Evolutionary conservation across 208 protist species (phyloP).

Genomic region (Leishmania gerbilli): DNA sequence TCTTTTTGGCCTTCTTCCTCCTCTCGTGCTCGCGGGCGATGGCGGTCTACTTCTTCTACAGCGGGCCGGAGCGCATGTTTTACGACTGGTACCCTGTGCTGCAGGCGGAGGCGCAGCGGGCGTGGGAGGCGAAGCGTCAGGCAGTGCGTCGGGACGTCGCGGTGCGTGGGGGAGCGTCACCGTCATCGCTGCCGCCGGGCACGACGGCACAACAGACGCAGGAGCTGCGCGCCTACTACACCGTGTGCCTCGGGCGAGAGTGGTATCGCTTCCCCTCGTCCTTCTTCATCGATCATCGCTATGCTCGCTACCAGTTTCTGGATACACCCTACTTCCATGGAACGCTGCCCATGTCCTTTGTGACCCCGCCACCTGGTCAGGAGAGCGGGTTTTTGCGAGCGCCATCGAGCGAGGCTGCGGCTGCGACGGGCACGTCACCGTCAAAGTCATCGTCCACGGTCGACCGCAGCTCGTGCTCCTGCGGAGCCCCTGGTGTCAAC

Average conservation of each 20-base stretch:
- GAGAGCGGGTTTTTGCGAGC: slow-evolving; percentile 13
- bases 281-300: slow-evolving; percentile 81
- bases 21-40: slow-evolving; percentile 69
- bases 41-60: slow-evolving; percentile 76
- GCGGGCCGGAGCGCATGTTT: slow-evolving; percentile 63
- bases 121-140: slow-evolving; percentile 6
- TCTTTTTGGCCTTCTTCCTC: slow-evolving; percentile 54
- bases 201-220: slow-evolving; percentile 12
- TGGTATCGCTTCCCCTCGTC: slow-evolving; percentile 95
- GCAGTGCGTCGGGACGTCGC: not conserved
- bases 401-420: not conserved
- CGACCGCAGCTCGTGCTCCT: slow-evolving; percentile 35
- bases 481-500: slow-evolving; percentile 43
- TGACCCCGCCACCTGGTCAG: not conserved
- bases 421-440: not conserved
- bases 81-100: slow-evolving; percentile 65
- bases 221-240: slow-evolving; percentile 28
- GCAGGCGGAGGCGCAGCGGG: slow-evolving; percentile 26
- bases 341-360: slow-evolving; percentile 49
- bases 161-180: not conserved
- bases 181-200: not conserved
- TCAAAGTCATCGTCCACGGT: no score
- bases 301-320: slow-evolving; percentile 46
- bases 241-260: slow-evolving; percentile 93
- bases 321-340: slow-evolving; percentile 33